Conservation (phyloP, 2,329 filamentous ascomycete species). For the Shiraia sp. region DNA sequence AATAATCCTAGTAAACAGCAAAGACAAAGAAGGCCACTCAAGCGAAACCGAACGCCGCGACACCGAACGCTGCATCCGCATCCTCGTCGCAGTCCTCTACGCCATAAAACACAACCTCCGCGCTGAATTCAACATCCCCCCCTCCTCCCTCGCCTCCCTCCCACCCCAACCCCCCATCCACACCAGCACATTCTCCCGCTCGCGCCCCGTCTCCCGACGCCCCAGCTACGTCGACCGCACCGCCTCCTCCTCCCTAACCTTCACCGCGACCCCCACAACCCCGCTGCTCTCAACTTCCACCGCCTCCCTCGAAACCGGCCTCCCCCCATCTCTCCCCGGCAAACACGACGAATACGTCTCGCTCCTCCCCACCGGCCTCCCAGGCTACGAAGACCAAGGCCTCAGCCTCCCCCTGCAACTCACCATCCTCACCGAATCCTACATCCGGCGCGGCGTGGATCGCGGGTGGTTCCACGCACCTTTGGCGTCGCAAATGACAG, state of each 20-base stretch:
- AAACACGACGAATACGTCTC: constrained; percentile 55
- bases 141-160: constrained; percentile 27
- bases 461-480: constrained; percentile 64
- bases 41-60: constrained; percentile 54
- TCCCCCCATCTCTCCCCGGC: too few relatives aligned
- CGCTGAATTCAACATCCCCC: constrained; percentile 60
- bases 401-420: constrained; percentile 64
- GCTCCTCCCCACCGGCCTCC: constrained; percentile 54
- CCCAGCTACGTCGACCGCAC: constrained; percentile 34
- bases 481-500: constrained; percentile 61
- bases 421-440: constrained; percentile 62
- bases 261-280: constrained; percentile 16
- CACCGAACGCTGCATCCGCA: constrained; percentile 62
- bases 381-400: constrained; percentile 61
- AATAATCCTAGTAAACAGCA: constrained; percentile 56
- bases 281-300: constrained; percentile 24
- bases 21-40: constrained; percentile 22
- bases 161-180: constrained; percentile 9
- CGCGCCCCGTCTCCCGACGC: constrained; percentile 19
- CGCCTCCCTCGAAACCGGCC: constrained; percentile 24
- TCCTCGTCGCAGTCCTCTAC: constrained; percentile 65
- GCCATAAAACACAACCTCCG: constrained; percentile 67
- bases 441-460: constrained; percentile 60
- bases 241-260: constrained; percentile 7
- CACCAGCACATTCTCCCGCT: constrained; percentile 12